Evolutionary conservation across 371 early-diverging fungal genomes (phyloP), one percentile per base, ranked within the genome.

Genomic region (Funneliformis caledonium): DNA sequence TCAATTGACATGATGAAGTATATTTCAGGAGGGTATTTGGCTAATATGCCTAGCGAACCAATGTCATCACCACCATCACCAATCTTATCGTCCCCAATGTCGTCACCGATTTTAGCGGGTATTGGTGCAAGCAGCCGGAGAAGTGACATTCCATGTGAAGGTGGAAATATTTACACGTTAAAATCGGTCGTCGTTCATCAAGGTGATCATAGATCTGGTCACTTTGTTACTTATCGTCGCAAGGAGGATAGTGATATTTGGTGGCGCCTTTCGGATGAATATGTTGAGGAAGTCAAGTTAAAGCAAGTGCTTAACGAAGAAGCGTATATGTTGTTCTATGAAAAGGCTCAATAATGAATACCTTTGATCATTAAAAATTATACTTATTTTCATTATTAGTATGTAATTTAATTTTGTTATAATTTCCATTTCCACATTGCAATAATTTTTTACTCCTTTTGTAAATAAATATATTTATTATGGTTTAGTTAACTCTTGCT

Each of bases 261-360:
- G 96, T 97, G 94, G 86, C 86, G 94, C 67, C 91, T 97, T n/a
- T 96, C 96, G 33, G 98, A 98, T 82, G 95, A 96, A 72, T 82
- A 88, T n/a, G 94, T 98, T 56, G 93, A 94, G 73, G 87, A 93
- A 50, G 95, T 95, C 3, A 88, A 89, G 74, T 81, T 93, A 75
- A 88, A 90, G 62, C 91, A 89, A 83, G 96, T 91, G 5, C 83
- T 94, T 73, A 81, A 88, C 19, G 88, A 92, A 7, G 94, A 95
- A 85, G 96, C 94, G 0, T 97, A 96, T 82, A 94, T 98, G 94
- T 87, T 97, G 22, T 87, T 97, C 45, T 98, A 97, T 83, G 97
- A 97, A 86, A 90, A 88, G 65, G 33, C 14, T 3, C 33, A 65
- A 65, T 4, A 11, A 12, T 33, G 22, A 65, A 52, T 19, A 14